These are phyloP conservation scores for Stereocaulon alpinum DNA, from an alignment of 495 filamentous ascomycete species.

Conservation along the genomic window DNA sequence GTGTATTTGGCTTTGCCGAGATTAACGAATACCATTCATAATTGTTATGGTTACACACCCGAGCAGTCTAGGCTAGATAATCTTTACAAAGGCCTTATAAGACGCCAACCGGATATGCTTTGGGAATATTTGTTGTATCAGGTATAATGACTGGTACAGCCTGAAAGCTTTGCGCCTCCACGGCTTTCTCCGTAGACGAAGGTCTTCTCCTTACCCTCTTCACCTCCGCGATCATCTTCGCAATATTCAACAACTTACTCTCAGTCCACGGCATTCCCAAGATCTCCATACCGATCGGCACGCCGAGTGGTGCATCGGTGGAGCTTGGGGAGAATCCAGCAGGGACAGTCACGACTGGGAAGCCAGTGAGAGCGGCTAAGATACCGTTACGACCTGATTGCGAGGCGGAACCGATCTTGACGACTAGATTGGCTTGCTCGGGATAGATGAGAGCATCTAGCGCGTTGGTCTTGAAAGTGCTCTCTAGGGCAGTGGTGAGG, in stretches of 20 bases:
- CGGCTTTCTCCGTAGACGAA: slow-evolving; percentile 27
- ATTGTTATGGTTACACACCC: no score
- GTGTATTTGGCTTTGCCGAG: no score
- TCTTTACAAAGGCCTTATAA: neutral
- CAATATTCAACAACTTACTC: slow-evolving; percentile 41
- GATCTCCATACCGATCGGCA: slow-evolving; percentile 58
- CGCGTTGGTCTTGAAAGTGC: slow-evolving; percentile 36
- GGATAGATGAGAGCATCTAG: slow-evolving; percentile 56
- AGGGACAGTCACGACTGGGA: slow-evolving; percentile 53
- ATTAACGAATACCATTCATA: no score
- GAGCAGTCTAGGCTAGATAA: neutral
- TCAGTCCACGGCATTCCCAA: slow-evolving; percentile 46
- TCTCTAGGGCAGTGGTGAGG: slow-evolving; percentile 36
- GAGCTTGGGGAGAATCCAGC: slow-evolving; percentile 37
- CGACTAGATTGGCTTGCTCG: slow-evolving; percentile 54
- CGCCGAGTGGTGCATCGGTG: slow-evolving; percentile 39
- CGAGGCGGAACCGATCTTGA: slow-evolving; percentile 41
- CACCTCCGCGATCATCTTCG: slow-evolving; percentile 32
- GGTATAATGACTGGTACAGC: slow-evolving; percentile 36
- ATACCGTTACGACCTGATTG: slow-evolving; percentile 56
- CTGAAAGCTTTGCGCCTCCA: slow-evolving; percentile 28
- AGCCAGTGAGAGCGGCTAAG: slow-evolving; percentile 51
- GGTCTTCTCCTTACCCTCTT: slow-evolving; percentile 38
- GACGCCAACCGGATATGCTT: slow-evolving; percentile 36
- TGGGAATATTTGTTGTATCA: slow-evolving; percentile 30